These are phyloP conservation scores for Esteya vermicola DNA, from an alignment of 2,329 filamentous ascomycete species.

Conservation along the genomic window DNA sequence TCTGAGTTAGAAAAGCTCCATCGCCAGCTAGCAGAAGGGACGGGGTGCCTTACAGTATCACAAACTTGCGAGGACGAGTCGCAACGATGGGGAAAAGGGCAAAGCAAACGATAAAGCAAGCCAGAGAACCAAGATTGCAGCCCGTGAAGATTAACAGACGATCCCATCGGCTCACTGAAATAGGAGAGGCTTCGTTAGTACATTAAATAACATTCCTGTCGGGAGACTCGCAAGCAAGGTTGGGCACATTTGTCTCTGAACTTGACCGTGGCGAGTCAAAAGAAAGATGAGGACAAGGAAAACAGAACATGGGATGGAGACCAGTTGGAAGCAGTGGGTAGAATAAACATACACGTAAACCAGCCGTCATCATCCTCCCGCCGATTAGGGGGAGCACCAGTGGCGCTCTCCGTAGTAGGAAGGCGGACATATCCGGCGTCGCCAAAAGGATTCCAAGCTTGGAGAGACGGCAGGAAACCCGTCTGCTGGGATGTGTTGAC, in stretches of 20 bases:
- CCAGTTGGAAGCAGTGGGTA: no score
- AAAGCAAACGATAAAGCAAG: conserved; percentile 90
- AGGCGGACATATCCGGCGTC: conserved; percentile 79
- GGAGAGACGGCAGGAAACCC: conserved; percentile 66
- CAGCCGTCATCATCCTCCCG: conserved; percentile 92
- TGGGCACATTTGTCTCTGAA: no score
- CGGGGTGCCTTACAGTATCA: conserved; percentile 68
- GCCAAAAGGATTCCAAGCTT: conserved; percentile 78
- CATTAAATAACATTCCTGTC: conserved; percentile 3
- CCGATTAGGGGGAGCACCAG: conserved; percentile 69
- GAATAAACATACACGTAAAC: conserved; percentile 71
- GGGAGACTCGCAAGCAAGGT: no score
- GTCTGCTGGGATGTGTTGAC: conserved; percentile 58
- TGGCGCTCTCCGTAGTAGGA: conserved; percentile 68
- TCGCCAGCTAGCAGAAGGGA: neutral
- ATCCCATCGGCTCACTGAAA: conserved; percentile 88
- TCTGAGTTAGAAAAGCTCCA: neutral
- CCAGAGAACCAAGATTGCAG: conserved; percentile 78
- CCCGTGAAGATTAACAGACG: conserved; percentile 81
- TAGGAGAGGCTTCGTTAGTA: no score
- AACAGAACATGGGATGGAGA: no score
- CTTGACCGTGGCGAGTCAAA: no score
- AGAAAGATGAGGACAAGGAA: no score
- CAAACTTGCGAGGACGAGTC: conserved; percentile 80
- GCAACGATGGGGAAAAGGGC: conserved; percentile 74